These are phyloP conservation scores for Solanum etuberosum DNA, from an alignment of 257 asterid genomes.

Conservation along the genomic window DNA sequence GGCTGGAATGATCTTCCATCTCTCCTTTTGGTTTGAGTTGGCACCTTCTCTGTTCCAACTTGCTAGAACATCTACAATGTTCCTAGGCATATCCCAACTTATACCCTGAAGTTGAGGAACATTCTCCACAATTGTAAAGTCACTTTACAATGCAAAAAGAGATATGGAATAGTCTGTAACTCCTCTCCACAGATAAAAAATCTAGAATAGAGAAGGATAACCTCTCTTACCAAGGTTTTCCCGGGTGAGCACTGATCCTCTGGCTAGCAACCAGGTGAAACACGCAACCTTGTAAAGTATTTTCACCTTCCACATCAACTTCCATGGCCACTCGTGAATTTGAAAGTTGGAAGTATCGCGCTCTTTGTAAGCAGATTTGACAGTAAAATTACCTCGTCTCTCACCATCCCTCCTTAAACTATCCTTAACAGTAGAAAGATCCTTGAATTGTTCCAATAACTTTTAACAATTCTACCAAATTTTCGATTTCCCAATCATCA, in stretches of 20 bases:
- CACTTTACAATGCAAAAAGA: neutral
- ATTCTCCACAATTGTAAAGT: neutral
- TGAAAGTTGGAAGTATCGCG: neutral
- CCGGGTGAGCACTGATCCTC: neutral
- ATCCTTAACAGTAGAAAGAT: neutral
- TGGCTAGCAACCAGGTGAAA: neutral
- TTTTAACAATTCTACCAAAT: neutral
- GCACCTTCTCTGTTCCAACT: neutral
- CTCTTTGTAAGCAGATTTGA: neutral
- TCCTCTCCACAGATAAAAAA: neutral
- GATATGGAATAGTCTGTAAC: neutral
- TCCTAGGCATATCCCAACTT: neutral
- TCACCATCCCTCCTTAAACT: neutral
- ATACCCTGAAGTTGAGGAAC: neutral
- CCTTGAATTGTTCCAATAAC: neutral
- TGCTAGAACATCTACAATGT: neutral
- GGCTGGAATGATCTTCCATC: neutral
- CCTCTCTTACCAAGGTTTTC: neutral
- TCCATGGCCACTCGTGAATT: neutral
- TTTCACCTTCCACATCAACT: neutral
- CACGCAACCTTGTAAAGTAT: neutral
- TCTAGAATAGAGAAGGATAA: neutral
- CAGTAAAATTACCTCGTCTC: neutral
- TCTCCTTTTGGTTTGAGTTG: neutral
- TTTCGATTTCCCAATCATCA: neutral